These are phyloP conservation scores for Ballota nigra DNA, from an alignment of 257 asterid species.

Conservation along the genomic window DNA sequence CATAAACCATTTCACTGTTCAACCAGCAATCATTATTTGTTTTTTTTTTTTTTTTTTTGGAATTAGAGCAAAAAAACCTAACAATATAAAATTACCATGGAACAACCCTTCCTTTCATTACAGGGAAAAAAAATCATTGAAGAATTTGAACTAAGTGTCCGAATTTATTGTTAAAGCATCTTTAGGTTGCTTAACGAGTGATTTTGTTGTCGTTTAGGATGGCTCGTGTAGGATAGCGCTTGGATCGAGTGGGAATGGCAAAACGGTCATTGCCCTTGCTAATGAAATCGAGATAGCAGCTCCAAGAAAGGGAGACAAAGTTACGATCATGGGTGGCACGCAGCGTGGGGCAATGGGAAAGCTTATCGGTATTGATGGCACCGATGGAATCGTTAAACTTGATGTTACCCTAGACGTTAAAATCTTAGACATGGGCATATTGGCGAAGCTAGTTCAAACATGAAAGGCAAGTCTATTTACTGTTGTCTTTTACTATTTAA, in stretches of 20 bases:
- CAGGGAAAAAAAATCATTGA: no score
- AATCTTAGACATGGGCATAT: slow-evolving; percentile 64
- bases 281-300: slow-evolving; percentile 59
- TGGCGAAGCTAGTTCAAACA: slow-evolving; percentile 65
- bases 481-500: neutral
- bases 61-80: no score
- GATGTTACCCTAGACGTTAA: slow-evolving; percentile 77
- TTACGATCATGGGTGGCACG: slow-evolving; percentile 80
- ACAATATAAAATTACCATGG: no score
- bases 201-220: slow-evolving; percentile 46
- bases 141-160: no score
- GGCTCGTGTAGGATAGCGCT: slow-evolving; percentile 80
- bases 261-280: slow-evolving; percentile 47
- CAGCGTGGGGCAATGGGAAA: slow-evolving; percentile 80
- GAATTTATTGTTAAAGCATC: neutral
- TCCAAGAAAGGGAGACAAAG: slow-evolving; percentile 71
- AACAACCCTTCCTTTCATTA: no score
- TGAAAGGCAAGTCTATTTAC: neutral
- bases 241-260: slow-evolving; percentile 70
- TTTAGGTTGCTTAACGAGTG: neutral
- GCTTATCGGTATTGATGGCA: slow-evolving; percentile 86
- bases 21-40: no score
- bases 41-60: no score
- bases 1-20: no score
- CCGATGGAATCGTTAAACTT: slow-evolving; percentile 82